Evolutionary conservation across 2,329 filamentous ascomycete species (phyloP).

Genomic region (Talaromyces piceae): DNA sequence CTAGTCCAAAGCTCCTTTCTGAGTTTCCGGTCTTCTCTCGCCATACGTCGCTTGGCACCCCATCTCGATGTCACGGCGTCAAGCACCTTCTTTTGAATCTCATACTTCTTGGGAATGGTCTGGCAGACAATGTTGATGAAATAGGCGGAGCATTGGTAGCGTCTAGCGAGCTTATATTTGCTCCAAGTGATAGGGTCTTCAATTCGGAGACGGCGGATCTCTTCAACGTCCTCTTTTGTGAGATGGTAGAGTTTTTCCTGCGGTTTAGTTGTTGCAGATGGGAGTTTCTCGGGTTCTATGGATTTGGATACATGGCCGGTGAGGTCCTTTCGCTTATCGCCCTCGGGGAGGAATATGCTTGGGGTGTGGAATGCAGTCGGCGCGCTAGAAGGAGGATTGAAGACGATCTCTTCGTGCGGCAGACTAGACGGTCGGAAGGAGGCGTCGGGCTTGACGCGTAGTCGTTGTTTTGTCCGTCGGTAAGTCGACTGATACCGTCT

Average conservation of each 20-base stretch:
- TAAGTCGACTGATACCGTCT: constrained; percentile 44
- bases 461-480: constrained; percentile 43
- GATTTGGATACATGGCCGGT: constrained; percentile 16
- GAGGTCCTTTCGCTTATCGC: constrained; percentile 48
- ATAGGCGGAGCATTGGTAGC: constrained; percentile 55
- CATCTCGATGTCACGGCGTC: constrained; percentile 52
- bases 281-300: constrained; percentile 26
- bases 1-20: constrained; percentile 55
- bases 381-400: constrained; percentile 58
- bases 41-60: constrained; percentile 52
- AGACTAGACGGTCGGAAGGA: constrained; percentile 39
- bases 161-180: constrained; percentile 50
- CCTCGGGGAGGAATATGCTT: constrained; percentile 54
- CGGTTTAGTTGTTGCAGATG: constrained; percentile 43
- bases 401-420: constrained; percentile 50
- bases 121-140: constrained; percentile 55
- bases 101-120: constrained; percentile 44
- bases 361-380: constrained; percentile 60
- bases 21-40: constrained; percentile 53
- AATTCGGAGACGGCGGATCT: constrained; percentile 50
- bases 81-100: constrained; percentile 41
- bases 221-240: constrained; percentile 47
- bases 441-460: constrained; percentile 46
- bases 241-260: constrained; percentile 57
- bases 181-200: constrained; percentile 55